A percentile compares a stretch with the other conserved stretches of the same genome.
These are phyloP conservation scores for Populus pruinosa DNA, from an alignment of 345 rosid species.

Conservation along the genomic window DNA sequence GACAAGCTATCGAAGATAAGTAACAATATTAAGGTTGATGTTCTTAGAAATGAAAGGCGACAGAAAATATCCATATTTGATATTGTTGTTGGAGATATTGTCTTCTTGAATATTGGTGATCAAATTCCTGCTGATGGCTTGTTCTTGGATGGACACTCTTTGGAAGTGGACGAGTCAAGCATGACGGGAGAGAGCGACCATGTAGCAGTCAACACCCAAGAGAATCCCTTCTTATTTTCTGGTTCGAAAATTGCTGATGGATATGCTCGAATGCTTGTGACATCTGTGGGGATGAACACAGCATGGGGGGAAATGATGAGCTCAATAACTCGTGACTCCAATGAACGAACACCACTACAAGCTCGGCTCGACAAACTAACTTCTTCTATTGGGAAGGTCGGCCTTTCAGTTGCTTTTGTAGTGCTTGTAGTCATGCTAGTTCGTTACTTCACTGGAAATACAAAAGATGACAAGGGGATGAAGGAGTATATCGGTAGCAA, in stretches of 20 bases:
- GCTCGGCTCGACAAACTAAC: constrained; percentile 24
- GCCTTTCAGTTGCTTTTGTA: constrained; percentile 27
- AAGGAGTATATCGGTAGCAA: constrained; percentile 13
- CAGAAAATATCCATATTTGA: constrained; percentile 27
- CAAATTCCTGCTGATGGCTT: constrained; percentile 34
- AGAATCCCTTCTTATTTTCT: constrained; percentile 30
- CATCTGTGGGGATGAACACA: constrained; percentile 32
- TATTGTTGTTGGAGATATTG: constrained; percentile 31
- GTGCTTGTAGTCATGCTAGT: constrained; percentile 27
- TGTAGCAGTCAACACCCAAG: constrained; percentile 13
- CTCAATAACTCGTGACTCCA: constrained; percentile 10
- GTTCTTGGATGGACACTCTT: constrained; percentile 26
- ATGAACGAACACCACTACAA: constrained; percentile 30
- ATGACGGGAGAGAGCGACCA: constrained; percentile 32
- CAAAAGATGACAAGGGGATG: constrained; percentile 5
- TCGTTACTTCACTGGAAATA: constrained; percentile 30
- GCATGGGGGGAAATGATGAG: constrained; percentile 34
- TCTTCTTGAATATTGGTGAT: constrained; percentile 27
- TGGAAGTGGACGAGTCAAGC: constrained; percentile 30
- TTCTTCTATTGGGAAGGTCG: constrained; percentile 25
- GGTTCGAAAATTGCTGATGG: constrained; percentile 33
- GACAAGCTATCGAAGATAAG: constrained; percentile 22
- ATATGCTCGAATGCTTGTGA: constrained; percentile 25
- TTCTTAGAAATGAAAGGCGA: constrained; percentile 16
- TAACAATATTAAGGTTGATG: constrained; percentile 17